Base-by-base conservation (phyloP, 78 protist species). In the Dictyostelium firmibasis region DNA sequence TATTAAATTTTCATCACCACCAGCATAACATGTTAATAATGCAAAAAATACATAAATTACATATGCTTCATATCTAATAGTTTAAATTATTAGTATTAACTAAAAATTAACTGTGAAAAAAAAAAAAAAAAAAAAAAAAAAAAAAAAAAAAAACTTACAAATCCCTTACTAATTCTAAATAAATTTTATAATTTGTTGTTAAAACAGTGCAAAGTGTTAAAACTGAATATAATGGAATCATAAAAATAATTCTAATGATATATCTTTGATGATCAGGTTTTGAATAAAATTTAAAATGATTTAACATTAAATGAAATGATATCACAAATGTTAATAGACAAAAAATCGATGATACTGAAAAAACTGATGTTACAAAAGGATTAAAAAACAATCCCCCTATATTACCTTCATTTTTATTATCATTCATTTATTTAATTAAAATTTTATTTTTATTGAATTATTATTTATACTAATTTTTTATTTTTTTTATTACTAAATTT, bases 1-100 rank as follows among this genome's bases (percentile, higher is more conserved):
- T 27, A 86, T 72, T 41, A 86, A 77, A 62, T 86, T 86, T 57
- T 62, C 60, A 41, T 86, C 93, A 41, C 93, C 93, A 31, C 93
- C 93, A 76, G 84, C 84, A 86, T 86, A 86, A n/a, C 50, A 76
- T 8, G 79, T 83, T 57, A 83, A 77, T 38, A 86, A 20, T 76
- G 69, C 64, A 62, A 86, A 86, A 77, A 86, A 86, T 62, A 77
- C 79, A 86, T 86, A 86, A 76, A 86, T 57, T 41, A 77, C 84
- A 86, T 86, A 77, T 8, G 93, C 76, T 86, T 86, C 93, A 64
- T 86, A 86, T 83, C 53, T 44, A 41, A 41, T 5, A 41, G n/a
- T n/a, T n/a, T 44, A 44, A 44, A 8, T 44, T 44, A 8, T 44
- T 1, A 50, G n/a, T 0, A 16, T 50, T 16, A 50, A 50, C 13